Base-by-base conservation (phyloP, 1,284 basidiomycete genomes). In the Xerocomus nothofagi region DNA sequence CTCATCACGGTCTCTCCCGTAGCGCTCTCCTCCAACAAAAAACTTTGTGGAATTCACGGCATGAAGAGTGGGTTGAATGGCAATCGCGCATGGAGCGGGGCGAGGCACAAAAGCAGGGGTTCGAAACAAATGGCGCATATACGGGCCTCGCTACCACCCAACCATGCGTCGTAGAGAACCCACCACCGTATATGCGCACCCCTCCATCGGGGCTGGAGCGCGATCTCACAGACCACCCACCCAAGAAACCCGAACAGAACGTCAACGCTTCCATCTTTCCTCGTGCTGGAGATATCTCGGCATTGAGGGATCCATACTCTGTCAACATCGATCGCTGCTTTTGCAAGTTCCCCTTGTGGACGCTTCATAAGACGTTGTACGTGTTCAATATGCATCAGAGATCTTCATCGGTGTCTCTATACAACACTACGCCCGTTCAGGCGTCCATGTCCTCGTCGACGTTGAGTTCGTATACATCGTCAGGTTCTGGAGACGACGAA, bases 301-400 rank as follows among this genome's bases (percentile, higher is more conserved):
- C 77, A 1, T 63, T 88, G 30, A 76, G 76, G 29, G 81, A 86
- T 60, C 75, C 78, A 0, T 78, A 77, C 56, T 74, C 74, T 47
- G 73, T 71, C 53, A 69, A 76, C 43, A 70, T 81, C 40, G 86
- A 88, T 63, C 76, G 78, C 11, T 78, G 70, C 53, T 84, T 86
- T 59, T 73, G 74, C 51, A 70, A 66, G 33, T 71, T 81, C 57
- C 79, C 81, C 0, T 60, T 79, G 29, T 84, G 84, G 76, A 84
- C 81, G n/a, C 79, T 87, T 59, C 68, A 73, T 39, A 86, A 86
- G 71, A 76, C 75, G 26, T 59, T 87, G 23, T 87, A 77, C 70
- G 73, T 82, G 61, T 75, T 76, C 55, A 78, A 83, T 57, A 66
- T 86, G 61, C 75, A 80, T 32, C 58, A 59, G 24, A 49, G 53